Base-by-base conservation (phyloP, 192 early-diverging fungal species). In the Mortierella hygrophila region DNA sequence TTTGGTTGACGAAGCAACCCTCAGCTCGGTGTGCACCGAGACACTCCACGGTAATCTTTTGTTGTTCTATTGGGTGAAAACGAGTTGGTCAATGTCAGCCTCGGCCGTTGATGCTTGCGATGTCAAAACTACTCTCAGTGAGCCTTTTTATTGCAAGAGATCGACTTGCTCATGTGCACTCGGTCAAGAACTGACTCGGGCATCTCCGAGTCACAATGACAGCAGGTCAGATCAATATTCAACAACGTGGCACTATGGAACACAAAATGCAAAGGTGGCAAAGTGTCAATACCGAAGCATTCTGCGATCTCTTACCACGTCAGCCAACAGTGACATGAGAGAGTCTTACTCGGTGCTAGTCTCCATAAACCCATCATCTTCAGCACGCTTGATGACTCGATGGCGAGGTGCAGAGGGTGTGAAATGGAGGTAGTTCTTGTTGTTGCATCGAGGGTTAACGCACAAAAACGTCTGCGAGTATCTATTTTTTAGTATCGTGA, bases 401-500 rank as follows among this genome's bases (percentile, higher is more conserved):
- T 83, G 41, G 32, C 40, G 32, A 11, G 29, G 37, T 26, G 65
- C 54, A 23, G 60, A 75, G 20, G 81, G 88, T 3, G 72, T 68
- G 55, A 80, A 79, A 70, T 82, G 78, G n/a, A 89, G 80, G 29
- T 83, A 81, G 70, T 83, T 87, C n/a, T 46, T 70, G 40, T 87
- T 89, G 23, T 80, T 70, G 60, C 88, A 89, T 2, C 73, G 54
- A 20, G 52, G 73, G 63, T 89, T 89, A 10, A 49, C 44, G 35
- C 84, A 89, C 29, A 54, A 63, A 49, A 80, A 89, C 7, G 83
- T 86, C 35, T 79, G 83, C 9, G 83, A 87, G 32, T 79, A 89
- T 54, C 88, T 89, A 79, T 40, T 40, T n/a, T 63, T 63, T 18
- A 15, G 11, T 13, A 21, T 63, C 21, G 26, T 7, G 7, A 26